Evolutionary conservation across 2,329 filamentous ascomycete species (phyloP).

Genomic region (Aquanectria penicillioides): DNA sequence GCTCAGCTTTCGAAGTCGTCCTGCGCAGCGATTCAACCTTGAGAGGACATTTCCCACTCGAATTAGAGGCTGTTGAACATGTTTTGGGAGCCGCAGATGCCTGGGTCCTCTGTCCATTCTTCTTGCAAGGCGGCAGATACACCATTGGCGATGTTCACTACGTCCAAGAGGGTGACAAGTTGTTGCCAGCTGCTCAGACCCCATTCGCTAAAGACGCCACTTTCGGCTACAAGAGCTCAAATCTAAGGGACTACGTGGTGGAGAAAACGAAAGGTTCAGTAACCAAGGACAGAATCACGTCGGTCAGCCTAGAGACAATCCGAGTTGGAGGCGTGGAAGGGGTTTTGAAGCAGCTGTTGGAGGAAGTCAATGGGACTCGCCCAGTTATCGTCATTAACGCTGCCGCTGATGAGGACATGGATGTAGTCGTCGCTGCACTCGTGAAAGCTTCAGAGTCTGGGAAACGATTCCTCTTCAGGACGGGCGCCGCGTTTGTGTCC

Average conservation of each 20-base stretch:
- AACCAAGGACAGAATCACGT: constrained; percentile 49
- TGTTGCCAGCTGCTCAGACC: constrained; percentile 57
- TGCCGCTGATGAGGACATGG: constrained; percentile 63
- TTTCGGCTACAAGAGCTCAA: constrained; percentile 65
- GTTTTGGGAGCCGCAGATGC: constrained; percentile 61
- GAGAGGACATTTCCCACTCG: constrained; percentile 65
- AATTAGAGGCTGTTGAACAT: constrained; percentile 61
- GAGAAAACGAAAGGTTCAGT: constrained; percentile 62
- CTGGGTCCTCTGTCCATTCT: constrained; percentile 67
- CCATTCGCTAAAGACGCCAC: constrained; percentile 67
- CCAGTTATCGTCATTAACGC: constrained; percentile 62
- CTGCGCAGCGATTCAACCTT: constrained; percentile 67
- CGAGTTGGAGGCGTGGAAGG: constrained; percentile 54
- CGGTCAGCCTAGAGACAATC: constrained; percentile 59
- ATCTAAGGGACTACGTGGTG: constrained; percentile 56
- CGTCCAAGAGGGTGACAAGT: constrained; percentile 58
- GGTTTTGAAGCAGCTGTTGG: constrained; percentile 53
- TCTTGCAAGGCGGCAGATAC: constrained; percentile 66
- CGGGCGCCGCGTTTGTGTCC: constrained; percentile 55
- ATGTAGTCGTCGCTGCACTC: constrained; percentile 62
- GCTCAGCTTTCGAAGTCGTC: constrained; percentile 61
- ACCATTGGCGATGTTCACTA: constrained; percentile 69
- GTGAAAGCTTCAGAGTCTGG: constrained; percentile 47
- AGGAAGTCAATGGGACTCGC: constrained; percentile 38
- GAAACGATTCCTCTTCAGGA: constrained; percentile 51